These are phyloP conservation scores for Boletus fagicola DNA, from an alignment of 768 basidiomycete species.

Conservation along the genomic window DNA sequence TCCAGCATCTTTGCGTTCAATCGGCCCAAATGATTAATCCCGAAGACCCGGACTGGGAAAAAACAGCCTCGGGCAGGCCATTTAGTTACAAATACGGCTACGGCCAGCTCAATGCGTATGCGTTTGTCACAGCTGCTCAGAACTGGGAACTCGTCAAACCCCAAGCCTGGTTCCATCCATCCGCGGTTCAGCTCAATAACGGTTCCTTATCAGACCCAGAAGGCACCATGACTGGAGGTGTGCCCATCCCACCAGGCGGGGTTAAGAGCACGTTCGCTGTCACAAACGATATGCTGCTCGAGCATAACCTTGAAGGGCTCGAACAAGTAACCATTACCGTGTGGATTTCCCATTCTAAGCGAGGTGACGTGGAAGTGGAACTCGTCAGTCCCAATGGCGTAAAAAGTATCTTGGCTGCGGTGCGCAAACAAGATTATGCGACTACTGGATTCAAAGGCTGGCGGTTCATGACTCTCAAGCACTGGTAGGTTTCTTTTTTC, in stretches of 20 bases:
- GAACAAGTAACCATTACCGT: slow-evolving; percentile 93
- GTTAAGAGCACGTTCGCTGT: slow-evolving; percentile 62
- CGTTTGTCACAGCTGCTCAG: slow-evolving; percentile 77
- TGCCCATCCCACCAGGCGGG: slow-evolving; percentile 63
- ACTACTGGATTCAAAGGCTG: slow-evolving; percentile 82
- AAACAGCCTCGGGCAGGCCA: slow-evolving; percentile 48
- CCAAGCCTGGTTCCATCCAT: slow-evolving; percentile 84
- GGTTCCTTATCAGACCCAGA: slow-evolving; percentile 51
- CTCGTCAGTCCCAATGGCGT: slow-evolving; percentile 82
- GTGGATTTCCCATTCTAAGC: slow-evolving; percentile 82
- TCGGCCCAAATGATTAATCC: slow-evolving; percentile 77
- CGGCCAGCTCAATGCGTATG: slow-evolving; percentile 81
- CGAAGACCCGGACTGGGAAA: slow-evolving; percentile 94
- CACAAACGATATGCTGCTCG: slow-evolving; percentile 60
- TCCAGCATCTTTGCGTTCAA: slow-evolving; percentile 84
- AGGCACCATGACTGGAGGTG: slow-evolving; percentile 57
- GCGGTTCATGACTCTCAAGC: slow-evolving; percentile 98
- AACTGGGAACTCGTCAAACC: slow-evolving; percentile 88
- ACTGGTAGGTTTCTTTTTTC: slow-evolving; percentile 60
- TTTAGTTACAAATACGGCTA: slow-evolving; percentile 96
- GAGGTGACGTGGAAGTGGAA: slow-evolving; percentile 94
- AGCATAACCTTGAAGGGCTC: slow-evolving; percentile 79
- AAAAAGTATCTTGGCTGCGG: slow-evolving; percentile 77
- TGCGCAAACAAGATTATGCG: slow-evolving; percentile 62
- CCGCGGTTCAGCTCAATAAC: slow-evolving; percentile 62